These are phyloP conservation scores for Claviceps maximensis DNA, from an alignment of 2,329 filamentous ascomycete species.

Conservation along the genomic window DNA sequence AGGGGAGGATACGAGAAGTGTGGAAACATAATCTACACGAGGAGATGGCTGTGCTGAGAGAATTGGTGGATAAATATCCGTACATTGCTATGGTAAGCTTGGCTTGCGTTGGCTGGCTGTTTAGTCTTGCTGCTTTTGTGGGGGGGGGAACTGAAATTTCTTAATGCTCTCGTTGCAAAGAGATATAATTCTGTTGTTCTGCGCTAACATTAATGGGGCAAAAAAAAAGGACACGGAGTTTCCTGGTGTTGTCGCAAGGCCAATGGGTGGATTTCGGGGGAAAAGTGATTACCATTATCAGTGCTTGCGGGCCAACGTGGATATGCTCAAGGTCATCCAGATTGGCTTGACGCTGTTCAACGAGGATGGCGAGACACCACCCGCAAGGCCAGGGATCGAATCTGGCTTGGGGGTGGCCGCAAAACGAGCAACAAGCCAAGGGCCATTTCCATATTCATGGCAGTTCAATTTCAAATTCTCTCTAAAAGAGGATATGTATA, in stretches of 20 bases:
- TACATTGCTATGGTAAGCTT: conserved; percentile 89
- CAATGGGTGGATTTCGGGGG: conserved; percentile 85
- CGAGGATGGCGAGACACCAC: conserved; percentile 74
- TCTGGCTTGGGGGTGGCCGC: conserved; percentile 22
- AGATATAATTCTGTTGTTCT: not conserved
- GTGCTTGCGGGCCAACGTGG: conserved; percentile 91
- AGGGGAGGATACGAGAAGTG: conserved; percentile 83
- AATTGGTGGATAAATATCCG: conserved; percentile 78
- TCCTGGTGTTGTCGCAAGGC: conserved; percentile 89
- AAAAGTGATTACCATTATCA: conserved; percentile 99
- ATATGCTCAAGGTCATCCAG: conserved; percentile 94
- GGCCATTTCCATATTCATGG: conserved; percentile 76
- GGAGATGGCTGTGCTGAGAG: conserved; percentile 75
- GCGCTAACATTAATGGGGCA: conserved; percentile 6
- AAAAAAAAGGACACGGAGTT: conserved; percentile 78
- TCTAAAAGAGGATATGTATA: conserved; percentile 92
- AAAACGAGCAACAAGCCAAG: conserved; percentile 27
- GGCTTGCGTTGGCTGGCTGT: not conserved
- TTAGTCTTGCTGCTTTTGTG: not conserved
- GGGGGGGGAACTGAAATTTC: too few species aligned
- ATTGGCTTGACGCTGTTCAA: conserved; percentile 91
- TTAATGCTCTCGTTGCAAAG: not conserved
- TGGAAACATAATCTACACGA: conserved; percentile 87
- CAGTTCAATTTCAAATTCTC: conserved; percentile 99
- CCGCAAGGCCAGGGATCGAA: conserved; percentile 47